A percentile compares a stretch with the other conserved stretches of the same genome.
Conservation (phyloP, 768 basidiomycete genomes). For the Lyophyllum atratum region DNA sequence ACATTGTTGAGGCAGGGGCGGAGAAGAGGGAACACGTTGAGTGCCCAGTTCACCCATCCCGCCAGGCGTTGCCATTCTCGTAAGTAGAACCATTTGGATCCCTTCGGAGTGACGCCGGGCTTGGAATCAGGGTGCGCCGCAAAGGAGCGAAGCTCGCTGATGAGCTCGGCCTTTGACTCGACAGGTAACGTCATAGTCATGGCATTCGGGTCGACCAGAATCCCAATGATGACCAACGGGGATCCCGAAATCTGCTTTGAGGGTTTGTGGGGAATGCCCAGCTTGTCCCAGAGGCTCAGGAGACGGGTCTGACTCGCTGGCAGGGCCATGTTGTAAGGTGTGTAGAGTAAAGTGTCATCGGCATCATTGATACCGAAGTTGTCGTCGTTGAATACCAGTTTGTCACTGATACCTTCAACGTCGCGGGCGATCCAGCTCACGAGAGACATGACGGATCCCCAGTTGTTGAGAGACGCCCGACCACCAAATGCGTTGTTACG, state of each 20-base stretch:
- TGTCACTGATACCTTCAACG: constrained; percentile 10
- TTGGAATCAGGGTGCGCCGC: too few relatives aligned
- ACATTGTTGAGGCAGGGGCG: neutral
- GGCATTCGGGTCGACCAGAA: constrained; percentile 31
- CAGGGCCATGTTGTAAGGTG: neutral
- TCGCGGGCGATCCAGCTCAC: constrained; percentile 35
- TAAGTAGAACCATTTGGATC: too few relatives aligned
- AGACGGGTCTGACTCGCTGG: constrained; percentile 34
- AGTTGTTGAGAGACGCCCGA: constrained; percentile 25
- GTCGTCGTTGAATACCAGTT: constrained; percentile 34
- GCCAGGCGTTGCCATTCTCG: neutral
- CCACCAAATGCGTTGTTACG: constrained; percentile 33
- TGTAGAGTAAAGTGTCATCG: neutral
- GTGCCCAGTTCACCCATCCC: constrained; percentile 1
- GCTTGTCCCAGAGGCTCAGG: constrained; percentile 37
- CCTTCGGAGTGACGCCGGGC: too few relatives aligned
- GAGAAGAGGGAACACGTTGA: constrained; percentile 5
- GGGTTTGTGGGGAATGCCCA: neutral
- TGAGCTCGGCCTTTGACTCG: constrained; percentile 6
- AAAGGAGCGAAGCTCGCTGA: neutral
- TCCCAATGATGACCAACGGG: constrained; percentile 36
- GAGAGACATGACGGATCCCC: constrained; percentile 24
- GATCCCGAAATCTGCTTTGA: neutral
- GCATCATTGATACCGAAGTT: constrained; percentile 8
- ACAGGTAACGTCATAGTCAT: constrained; percentile 29